Percentiles rank a stretch among this genome's conserved stretches.
phyloP scores from a whole-genome alignment of 768 basidiomycete genomes.

The Trametes villosa region DNA sequence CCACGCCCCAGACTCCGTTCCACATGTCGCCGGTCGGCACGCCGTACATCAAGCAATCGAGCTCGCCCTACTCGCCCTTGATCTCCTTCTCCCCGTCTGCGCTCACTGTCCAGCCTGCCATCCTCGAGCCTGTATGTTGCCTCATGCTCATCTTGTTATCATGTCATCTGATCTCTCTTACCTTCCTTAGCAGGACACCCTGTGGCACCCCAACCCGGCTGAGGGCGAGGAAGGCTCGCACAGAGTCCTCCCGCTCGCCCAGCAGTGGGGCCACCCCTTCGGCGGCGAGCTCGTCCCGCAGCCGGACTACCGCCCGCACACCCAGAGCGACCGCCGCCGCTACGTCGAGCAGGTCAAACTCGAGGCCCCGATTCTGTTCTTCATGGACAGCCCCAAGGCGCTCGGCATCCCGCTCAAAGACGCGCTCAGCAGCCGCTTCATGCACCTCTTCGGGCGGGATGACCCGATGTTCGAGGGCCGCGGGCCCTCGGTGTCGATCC shows the following conservation, averaged over 20 bases:
- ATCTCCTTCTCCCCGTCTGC: too few species aligned
- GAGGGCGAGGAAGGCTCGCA: background rate
- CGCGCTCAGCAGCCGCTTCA: conserved; percentile 62
- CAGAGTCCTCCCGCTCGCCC: conserved; percentile 23
- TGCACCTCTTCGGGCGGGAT: conserved; percentile 58
- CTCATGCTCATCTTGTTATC: background rate
- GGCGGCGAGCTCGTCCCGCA: conserved; percentile 57
- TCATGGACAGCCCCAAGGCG: conserved; percentile 53
- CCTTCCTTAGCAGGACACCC: background rate
- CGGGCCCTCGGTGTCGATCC: conserved; percentile 80
- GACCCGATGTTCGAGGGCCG: conserved; percentile 71
- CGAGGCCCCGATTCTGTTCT: conserved; percentile 68
- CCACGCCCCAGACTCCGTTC: conserved; percentile 8
- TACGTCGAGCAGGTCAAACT: conserved; percentile 75
- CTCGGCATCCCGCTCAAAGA: conserved; percentile 68
- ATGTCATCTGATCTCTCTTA: background rate
- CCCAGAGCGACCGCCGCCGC: conserved; percentile 73
- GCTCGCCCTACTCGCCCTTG: conserved; percentile 12
- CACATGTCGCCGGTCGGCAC: background rate
- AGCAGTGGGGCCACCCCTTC: conserved; percentile 10
- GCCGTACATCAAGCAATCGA: conserved; percentile 4
- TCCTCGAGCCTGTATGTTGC: too few species aligned
- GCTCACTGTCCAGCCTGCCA: too few species aligned
- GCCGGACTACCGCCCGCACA: conserved; percentile 73
- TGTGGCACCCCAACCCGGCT: background rate